Conservation (phyloP, 345 rosid species). For the Psidium guajava region DNA sequence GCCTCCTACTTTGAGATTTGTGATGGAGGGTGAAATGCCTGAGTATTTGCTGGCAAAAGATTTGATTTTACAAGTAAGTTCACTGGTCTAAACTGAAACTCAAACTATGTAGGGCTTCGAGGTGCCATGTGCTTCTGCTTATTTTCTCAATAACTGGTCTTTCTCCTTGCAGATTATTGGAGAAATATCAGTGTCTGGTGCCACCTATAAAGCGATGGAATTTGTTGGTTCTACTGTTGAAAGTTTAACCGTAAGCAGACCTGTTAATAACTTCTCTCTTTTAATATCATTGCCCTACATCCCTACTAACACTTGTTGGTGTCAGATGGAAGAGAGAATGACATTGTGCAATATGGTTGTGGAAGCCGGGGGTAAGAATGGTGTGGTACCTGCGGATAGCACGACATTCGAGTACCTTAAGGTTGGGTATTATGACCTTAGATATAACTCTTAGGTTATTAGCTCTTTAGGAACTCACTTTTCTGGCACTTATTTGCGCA, state of each 20-base stretch:
- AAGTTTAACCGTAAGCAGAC: constrained; percentile 57
- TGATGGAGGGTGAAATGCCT: constrained; percentile 98
- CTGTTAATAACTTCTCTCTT: neutral
- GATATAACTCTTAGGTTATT: neutral
- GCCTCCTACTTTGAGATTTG: constrained; percentile 88
- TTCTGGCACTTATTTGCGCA: constrained; percentile 18
- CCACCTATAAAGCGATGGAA: constrained; percentile 96
- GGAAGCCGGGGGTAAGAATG: constrained; percentile 99
- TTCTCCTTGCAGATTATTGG: constrained; percentile 64
- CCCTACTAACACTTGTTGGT: neutral
- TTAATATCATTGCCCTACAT: neutral
- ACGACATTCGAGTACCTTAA: constrained; percentile 85
- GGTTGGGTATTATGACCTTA: constrained; percentile 22
- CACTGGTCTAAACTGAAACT: neutral
- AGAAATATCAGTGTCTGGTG: constrained; percentile 96
- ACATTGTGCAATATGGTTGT: constrained; percentile 95
- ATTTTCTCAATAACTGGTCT: neutral
- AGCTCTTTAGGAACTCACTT: neutral
- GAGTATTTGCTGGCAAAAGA: constrained; percentile 84
- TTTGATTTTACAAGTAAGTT: constrained; percentile 89
- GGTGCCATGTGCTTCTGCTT: neutral
- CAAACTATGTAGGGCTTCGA: neutral
- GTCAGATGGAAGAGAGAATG: constrained; percentile 98
- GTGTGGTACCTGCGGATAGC: constrained; percentile 85
- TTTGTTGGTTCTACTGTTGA: constrained; percentile 87